Evolutionary conservation across 2,329 filamentous ascomycete genomes (phyloP).

Genomic region (Alternaria sp.): DNA sequence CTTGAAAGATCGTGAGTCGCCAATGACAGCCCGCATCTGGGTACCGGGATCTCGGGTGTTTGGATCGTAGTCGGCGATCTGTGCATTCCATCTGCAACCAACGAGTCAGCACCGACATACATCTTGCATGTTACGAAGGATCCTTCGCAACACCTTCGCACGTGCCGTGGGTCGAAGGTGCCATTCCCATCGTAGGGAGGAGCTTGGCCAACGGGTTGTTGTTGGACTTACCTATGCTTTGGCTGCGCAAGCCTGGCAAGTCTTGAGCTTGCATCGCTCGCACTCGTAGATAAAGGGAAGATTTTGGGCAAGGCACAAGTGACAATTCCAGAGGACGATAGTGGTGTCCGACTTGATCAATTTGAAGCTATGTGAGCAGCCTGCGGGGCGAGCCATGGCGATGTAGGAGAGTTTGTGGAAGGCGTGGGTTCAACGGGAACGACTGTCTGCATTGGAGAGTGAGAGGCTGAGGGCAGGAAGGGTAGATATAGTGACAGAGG

Average conservation of each 20-base stretch:
- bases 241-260: conserved; percentile 57
- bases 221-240: conserved; percentile 51
- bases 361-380: conserved; percentile 60
- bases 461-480: conserved; percentile 22
- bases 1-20: conserved; percentile 14
- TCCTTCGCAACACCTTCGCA: conserved; percentile 21
- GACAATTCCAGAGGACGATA: conserved; percentile 62
- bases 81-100: conserved; percentile 32
- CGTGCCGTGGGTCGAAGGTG: conserved; percentile 9
- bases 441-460: conserved; percentile 36
- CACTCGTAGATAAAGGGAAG: conserved; percentile 63
- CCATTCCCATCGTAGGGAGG: neutral
- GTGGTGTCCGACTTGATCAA: conserved; percentile 63
- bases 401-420: conserved; percentile 12
- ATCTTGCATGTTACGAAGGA: conserved; percentile 25
- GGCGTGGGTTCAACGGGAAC: conserved; percentile 17
- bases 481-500: conserved; percentile 37
- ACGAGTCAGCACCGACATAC: conserved; percentile 36
- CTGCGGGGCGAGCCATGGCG: conserved; percentile 58
- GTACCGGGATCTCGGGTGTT: conserved; percentile 24
- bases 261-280: conserved; percentile 61
- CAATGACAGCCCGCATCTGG: conserved; percentile 23
- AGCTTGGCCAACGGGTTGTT: neutral
- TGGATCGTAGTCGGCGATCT: conserved; percentile 39
- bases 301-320: conserved; percentile 60